These are phyloP conservation scores for Chenopodium suecicum DNA, from an alignment of 148 eudicot species.

Conservation along the genomic window DNA sequence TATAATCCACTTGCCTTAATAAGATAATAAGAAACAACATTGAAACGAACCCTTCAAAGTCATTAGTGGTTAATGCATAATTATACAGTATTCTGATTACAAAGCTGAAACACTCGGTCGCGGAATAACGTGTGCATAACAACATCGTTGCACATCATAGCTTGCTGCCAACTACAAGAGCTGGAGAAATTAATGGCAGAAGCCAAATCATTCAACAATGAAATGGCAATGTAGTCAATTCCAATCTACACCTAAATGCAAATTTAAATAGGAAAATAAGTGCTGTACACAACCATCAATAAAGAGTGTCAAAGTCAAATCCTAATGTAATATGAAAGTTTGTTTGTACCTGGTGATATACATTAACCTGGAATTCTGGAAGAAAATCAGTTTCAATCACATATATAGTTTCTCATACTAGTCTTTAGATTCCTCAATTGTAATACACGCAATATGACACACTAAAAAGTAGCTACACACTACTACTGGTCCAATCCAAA, in stretches of 20 bases:
- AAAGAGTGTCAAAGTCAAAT: background rate
- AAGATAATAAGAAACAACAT: background rate
- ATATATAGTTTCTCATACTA: no score
- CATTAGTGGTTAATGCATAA: background rate
- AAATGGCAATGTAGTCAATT: background rate
- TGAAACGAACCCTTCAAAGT: background rate
- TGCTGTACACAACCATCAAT: background rate
- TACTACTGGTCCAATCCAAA: background rate
- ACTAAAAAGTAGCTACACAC: background rate
- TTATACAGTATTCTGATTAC: background rate
- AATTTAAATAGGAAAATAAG: background rate
- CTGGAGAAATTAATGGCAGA: background rate
- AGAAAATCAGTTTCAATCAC: background rate
- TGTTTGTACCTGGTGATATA: background rate
- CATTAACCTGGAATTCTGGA: background rate
- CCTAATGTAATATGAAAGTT: background rate
- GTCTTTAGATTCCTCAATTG: background rate
- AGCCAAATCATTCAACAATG: background rate
- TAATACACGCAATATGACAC: background rate
- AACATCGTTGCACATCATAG: background rate
- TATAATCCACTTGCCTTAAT: background rate
- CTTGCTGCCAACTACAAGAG: background rate
- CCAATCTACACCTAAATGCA: background rate
- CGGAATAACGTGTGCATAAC: background rate
- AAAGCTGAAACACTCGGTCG: background rate